These are phyloP conservation scores for Pythium insidiosum DNA, from an alignment of 352 stramenopile genomes.

Conservation along the genomic window DNA sequence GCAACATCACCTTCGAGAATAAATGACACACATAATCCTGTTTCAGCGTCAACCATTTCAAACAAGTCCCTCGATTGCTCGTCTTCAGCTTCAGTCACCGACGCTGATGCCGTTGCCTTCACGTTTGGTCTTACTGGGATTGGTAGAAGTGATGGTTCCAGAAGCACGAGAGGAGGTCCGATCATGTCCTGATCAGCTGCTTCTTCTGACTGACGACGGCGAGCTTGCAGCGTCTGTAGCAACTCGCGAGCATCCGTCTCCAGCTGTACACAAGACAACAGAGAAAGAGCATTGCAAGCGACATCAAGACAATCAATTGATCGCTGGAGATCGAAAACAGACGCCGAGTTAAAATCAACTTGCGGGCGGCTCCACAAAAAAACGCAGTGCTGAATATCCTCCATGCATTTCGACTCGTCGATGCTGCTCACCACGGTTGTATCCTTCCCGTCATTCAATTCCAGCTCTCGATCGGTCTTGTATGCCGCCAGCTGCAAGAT, in stretches of 20 bases:
- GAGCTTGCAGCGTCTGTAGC: background rate
- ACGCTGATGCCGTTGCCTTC: background rate
- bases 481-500: too few species aligned
- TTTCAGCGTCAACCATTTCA: conserved; percentile 13
- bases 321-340: conserved; percentile 27
- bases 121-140: background rate
- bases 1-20: background rate
- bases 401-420: too few species aligned
- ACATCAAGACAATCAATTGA: conserved; percentile 31
- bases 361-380: conserved; percentile 16
- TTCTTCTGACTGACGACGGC: background rate
- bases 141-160: conserved; percentile 8
- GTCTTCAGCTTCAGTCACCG: background rate
- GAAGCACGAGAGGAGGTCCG: conserved; percentile 17
- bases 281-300: conserved; percentile 37
- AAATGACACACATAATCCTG: conserved; percentile 8
- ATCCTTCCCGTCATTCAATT: too few species aligned
- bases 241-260: conserved; percentile 18
- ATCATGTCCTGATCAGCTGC: background rate
- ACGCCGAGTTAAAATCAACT: background rate
- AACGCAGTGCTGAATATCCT: too few species aligned
- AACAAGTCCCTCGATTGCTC: too few species aligned
- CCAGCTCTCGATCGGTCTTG: too few species aligned
- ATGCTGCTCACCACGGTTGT: too few species aligned
- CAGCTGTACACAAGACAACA: conserved; percentile 39